These are phyloP conservation scores for Nephelium lappaceum DNA, from an alignment of 345 rosid genomes.

Conservation along the genomic window DNA sequence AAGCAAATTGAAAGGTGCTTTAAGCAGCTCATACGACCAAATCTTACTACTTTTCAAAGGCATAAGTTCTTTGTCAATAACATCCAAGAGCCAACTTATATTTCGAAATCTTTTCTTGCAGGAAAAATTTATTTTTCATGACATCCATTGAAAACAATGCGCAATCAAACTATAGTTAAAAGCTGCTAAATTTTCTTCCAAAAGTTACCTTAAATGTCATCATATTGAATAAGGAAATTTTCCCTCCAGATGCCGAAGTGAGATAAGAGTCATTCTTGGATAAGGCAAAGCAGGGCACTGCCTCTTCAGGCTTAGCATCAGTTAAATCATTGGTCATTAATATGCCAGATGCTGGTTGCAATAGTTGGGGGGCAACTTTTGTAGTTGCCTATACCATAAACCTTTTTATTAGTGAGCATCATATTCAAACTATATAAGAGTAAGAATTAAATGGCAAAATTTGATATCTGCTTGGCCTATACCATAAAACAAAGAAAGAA, in stretches of 20 bases:
- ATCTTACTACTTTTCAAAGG: no score
- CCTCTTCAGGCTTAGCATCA: slow-evolving; percentile 25
- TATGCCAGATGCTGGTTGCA: slow-evolving; percentile 29
- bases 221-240: slow-evolving; percentile 43
- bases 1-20: no score
- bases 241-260: slow-evolving; percentile 48
- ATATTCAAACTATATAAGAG: not conserved
- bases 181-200: not conserved
- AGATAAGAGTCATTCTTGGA: slow-evolving; percentile 50
- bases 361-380: slow-evolving; percentile 33
- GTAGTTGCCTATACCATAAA: slow-evolving; percentile 42
- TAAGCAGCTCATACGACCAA: no score
- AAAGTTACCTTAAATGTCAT: slow-evolving; percentile 37
- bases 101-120: not conserved
- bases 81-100: no score
- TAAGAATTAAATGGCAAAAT: not conserved
- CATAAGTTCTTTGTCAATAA: no score
- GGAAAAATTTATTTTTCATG: not conserved
- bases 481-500: not conserved
- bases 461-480: not conserved
- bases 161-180: not conserved
- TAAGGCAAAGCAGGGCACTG: slow-evolving; percentile 38
- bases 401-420: not conserved
- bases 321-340: slow-evolving; percentile 43
- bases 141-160: not conserved